Percentiles rank a stretch among this genome's conserved stretches.
Evolutionary conservation across 352 stramenopile species (phyloP).

Genomic region (Nothophytophthora sp.): DNA sequence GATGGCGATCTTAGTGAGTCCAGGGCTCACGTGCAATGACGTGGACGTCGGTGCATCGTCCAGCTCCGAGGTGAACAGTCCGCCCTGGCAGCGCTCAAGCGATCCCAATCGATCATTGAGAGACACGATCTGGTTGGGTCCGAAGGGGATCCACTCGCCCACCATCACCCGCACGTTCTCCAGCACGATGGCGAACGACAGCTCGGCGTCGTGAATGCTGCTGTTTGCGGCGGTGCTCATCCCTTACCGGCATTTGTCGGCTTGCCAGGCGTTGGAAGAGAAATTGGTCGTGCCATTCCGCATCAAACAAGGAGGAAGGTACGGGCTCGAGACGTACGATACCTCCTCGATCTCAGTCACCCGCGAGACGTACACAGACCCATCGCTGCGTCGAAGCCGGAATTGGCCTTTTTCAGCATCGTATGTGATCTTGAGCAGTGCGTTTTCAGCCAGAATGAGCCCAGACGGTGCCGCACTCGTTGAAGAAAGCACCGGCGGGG

Average conservation of each 20-base stretch:
- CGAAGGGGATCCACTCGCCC: slow-evolving; percentile 98
- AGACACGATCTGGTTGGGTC: slow-evolving; percentile 97
- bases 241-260: slow-evolving; percentile 84
- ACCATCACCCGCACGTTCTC: slow-evolving; percentile 97
- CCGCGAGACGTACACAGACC: slow-evolving; percentile 90
- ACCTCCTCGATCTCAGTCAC: slow-evolving; percentile 97
- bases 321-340: slow-evolving; percentile 97
- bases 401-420: slow-evolving; percentile 88
- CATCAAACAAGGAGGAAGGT: slow-evolving; percentile 95
- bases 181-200: slow-evolving; percentile 96
- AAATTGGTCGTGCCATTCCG: slow-evolving; percentile 89
- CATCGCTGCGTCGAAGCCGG: slow-evolving; percentile 82
- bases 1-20: slow-evolving; percentile 96
- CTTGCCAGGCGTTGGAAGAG: slow-evolving; percentile 94
- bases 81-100: slow-evolving; percentile 95
- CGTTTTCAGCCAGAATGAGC: slow-evolving; percentile 91
- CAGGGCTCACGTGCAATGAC: slow-evolving; percentile 78
- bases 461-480: slow-evolving; percentile 30
- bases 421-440: slow-evolving; percentile 92
- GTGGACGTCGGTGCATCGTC: slow-evolving; percentile 86
- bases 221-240: slow-evolving; percentile 45
- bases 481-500: slow-evolving; percentile 3
- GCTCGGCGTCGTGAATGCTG: slow-evolving; percentile 90
- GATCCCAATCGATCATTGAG: slow-evolving; percentile 97
- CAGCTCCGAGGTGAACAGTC: slow-evolving; percentile 95